Base-by-base conservation (phyloP, 495 filamentous ascomycete genomes). In the Penicillium egyptiacum region DNA sequence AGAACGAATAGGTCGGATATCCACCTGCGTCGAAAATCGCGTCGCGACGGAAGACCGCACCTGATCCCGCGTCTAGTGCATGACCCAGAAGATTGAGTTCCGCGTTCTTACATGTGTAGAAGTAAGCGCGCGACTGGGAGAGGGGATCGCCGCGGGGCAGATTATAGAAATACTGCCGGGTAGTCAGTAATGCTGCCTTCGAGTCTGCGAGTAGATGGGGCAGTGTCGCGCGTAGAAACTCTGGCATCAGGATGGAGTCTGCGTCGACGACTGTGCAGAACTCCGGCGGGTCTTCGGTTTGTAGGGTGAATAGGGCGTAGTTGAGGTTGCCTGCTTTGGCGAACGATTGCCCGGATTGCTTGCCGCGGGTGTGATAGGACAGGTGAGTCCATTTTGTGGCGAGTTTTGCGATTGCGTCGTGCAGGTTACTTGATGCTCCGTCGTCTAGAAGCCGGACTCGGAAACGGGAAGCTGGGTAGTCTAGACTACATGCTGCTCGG, bases 291-390 rank as follows among this genome's bases (percentile, higher is more conserved):
- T 67, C 60, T 46, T 80, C 69, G 37, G 71, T 47, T 55, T 66
- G 74, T 55, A 62, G 67, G 56, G 53, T 74, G 58, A 59, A 70
- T 5, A 81, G 59, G 17, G 79, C 81, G 56, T 76, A 76, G 46
- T 81, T 83, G 23, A 85, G 64, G 50, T 84, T 85, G 8, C 78
- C 82, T 12, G 81, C 76, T 70, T 85, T 85, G 53, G 76, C 63
- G 67, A 76, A 71, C 44, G 73, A 50, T 65, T 70, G 54, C n/a
- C 69, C 73, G 2, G 73, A 69, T 19, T 73, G 66, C 55, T 72
- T 70, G 8, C 70, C 69, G 25, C 79, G 72, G 2, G 75, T 68
- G 40, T 76, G 69, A 57, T 84, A 85, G 52, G 60, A 72, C 3
- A 82, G 55, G 31, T 82, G 76, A 2, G 65, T 68, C 56, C 70